Evolutionary conservation across 2,329 filamentous ascomycete species (phyloP).

Genomic region (Cladophialophora bantiana): DNA sequence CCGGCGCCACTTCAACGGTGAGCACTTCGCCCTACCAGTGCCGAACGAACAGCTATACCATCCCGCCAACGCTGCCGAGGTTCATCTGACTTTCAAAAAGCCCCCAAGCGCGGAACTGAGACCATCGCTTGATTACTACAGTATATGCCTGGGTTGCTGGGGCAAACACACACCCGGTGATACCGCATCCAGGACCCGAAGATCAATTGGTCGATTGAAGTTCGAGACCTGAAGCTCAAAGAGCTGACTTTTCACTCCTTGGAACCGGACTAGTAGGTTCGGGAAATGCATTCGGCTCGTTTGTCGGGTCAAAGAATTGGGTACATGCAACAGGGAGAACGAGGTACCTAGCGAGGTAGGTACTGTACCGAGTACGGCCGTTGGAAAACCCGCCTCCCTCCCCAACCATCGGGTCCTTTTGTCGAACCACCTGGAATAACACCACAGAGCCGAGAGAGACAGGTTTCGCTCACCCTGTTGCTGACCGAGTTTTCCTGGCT

Average conservation of each 20-base stretch:
- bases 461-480: neutral
- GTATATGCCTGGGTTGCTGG: neutral
- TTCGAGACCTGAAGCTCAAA: slow-evolving; percentile 10
- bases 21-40: slow-evolving; percentile 1
- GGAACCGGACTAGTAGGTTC: slow-evolving; percentile 7
- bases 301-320: neutral
- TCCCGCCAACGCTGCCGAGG: slow-evolving; percentile 4
- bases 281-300: slow-evolving; percentile 10
- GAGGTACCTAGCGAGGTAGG: neutral
- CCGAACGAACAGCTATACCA: neutral
- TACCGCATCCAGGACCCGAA: neutral
- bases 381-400: neutral
- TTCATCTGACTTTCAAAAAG: neutral
- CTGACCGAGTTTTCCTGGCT: slow-evolving; percentile 9
- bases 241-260: neutral
- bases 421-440: neutral
- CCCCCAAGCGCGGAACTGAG: slow-evolving; percentile 2
- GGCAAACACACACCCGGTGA: neutral
- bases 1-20: slow-evolving; percentile 21
- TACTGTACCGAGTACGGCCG: neutral
- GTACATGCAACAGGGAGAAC: neutral
- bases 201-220: slow-evolving; percentile 5
- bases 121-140: neutral
- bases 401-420: neutral
- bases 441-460: neutral